phyloP scores from a whole-genome alignment of 148 eudicot genomes.

The Arbutus unedo region DNA sequence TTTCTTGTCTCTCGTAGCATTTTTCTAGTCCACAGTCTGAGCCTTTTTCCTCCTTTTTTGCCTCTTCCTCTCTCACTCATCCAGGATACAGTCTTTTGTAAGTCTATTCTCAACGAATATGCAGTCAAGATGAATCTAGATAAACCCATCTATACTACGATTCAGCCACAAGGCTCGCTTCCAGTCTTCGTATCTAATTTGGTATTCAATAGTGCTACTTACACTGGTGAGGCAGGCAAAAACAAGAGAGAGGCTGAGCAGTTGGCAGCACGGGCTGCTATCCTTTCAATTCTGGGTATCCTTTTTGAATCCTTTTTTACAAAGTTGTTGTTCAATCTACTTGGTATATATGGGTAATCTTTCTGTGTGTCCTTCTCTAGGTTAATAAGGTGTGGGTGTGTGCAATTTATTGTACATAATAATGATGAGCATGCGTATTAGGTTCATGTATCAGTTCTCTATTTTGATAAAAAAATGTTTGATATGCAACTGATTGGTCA shows the following conservation, averaged over 20 bases:
- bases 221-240: constrained; percentile 39
- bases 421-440: background rate
- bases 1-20: background rate
- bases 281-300: constrained; percentile 56
- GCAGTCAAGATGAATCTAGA: constrained; percentile 44
- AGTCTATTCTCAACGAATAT: constrained; percentile 59
- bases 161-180: constrained; percentile 24
- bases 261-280: constrained; percentile 49
- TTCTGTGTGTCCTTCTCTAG: background rate
- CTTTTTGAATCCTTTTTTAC: background rate
- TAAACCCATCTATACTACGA: constrained; percentile 46
- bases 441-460: background rate
- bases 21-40: background rate
- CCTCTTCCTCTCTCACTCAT: background rate
- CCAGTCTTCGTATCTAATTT: constrained; percentile 44
- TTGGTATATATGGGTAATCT: constrained; percentile 5
- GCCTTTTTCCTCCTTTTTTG: background rate
- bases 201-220: constrained; percentile 44
- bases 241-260: constrained; percentile 65
- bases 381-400: background rate
- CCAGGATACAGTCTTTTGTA: constrained; percentile 58
- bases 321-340: background rate
- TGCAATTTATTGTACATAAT: background rate
- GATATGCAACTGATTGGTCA: background rate
- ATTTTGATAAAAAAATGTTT: background rate